Evolutionary conservation across 106 monocot species (phyloP).

Genomic region (Acanthochlamys bracteata): DNA sequence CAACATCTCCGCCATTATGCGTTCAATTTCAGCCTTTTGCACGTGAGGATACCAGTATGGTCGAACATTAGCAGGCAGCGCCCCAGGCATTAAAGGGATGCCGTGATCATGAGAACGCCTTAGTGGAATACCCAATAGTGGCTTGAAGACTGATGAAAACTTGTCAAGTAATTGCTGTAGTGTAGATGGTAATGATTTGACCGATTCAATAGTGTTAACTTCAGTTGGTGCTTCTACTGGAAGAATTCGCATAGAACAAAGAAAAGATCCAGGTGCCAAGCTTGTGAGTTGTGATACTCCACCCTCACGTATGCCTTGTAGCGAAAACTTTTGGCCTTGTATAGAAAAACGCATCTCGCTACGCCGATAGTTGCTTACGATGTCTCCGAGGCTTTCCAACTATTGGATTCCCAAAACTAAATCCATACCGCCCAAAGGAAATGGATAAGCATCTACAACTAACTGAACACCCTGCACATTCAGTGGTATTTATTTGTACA

Average conservation of each 20-base stretch:
- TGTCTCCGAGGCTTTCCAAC: not conserved
- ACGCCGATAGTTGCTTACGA: not conserved
- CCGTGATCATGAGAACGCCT: not conserved
- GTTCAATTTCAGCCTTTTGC: constrained; percentile 8
- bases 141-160: not conserved
- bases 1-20: not conserved
- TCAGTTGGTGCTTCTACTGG: not conserved
- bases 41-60: constrained; percentile 6
- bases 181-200: not conserved
- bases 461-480: not conserved
- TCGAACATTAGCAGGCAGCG: not conserved
- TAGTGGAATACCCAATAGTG: not conserved
- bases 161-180: not conserved
- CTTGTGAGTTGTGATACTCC: not conserved
- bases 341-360: not conserved
- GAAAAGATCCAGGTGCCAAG: no score
- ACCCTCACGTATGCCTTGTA: not conserved
- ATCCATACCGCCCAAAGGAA: not conserved
- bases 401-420: not conserved
- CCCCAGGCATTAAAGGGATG: not conserved
- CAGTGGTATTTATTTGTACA: not conserved
- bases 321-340: not conserved
- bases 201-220: not conserved
- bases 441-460: not conserved
- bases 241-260: no score